Evolutionary conservation across 495 filamentous ascomycete species (phyloP).

Genomic region (Entonaema liquescens): DNA sequence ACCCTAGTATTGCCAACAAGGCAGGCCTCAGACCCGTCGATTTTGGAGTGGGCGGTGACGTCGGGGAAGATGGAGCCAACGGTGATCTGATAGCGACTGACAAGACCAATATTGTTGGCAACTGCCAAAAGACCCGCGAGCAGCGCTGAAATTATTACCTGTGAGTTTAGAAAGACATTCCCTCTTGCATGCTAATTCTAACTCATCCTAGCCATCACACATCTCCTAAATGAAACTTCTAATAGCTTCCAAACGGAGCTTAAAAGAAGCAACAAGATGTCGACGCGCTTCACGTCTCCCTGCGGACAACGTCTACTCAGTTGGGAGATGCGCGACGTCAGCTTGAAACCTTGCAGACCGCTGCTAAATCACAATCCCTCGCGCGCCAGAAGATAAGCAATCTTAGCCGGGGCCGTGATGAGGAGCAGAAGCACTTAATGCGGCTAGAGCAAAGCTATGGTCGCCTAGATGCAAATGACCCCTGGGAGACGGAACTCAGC

Average conservation of each 20-base stretch:
- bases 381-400: slow-evolving; percentile 58
- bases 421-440: slow-evolving; percentile 55
- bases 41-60: slow-evolving; percentile 82
- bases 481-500: slow-evolving; percentile 53
- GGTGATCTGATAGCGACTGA: slow-evolving; percentile 40
- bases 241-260: slow-evolving; percentile 78
- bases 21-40: slow-evolving; percentile 86
- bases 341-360: slow-evolving; percentile 70
- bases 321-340: slow-evolving; percentile 77
- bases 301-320: slow-evolving; percentile 80
- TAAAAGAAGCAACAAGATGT: slow-evolving; percentile 83
- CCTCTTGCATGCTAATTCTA: slow-evolving; percentile 6
- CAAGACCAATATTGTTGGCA: slow-evolving; percentile 46
- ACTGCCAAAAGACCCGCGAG: slow-evolving; percentile 61
- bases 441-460: slow-evolving; percentile 52
- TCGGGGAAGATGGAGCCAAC: slow-evolving; percentile 55
- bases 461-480: slow-evolving; percentile 43
- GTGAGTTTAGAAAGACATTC: slow-evolving; percentile 56
- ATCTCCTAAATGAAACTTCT: slow-evolving; percentile 77
- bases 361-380: slow-evolving; percentile 57
- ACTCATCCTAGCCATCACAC: slow-evolving; percentile 66
- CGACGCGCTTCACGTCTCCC: slow-evolving; percentile 75
- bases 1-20: slow-evolving; percentile 86
- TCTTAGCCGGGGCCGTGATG: slow-evolving; percentile 56
- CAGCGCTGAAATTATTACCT: slow-evolving; percentile 74